Evolutionary conservation across 345 rosid genomes (phyloP).

Genomic region (Brassica rapa): DNA sequence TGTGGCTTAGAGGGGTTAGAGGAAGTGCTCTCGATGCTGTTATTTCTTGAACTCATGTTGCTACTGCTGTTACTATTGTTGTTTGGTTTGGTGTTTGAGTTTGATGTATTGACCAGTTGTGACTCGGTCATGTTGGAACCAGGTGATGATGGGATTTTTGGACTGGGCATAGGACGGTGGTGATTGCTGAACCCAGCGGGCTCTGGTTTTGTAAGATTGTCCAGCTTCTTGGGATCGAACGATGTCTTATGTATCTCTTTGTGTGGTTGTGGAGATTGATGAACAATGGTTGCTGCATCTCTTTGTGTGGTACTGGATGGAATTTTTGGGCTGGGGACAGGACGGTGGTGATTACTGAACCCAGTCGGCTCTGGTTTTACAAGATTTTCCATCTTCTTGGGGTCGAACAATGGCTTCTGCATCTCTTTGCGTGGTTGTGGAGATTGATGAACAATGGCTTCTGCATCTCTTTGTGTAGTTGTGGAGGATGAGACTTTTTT

Average conservation of each 20-base stretch:
- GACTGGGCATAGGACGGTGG: constrained; percentile 31
- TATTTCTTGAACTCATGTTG: constrained; percentile 46
- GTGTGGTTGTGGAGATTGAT: constrained; percentile 37
- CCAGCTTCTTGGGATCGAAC: constrained; percentile 51
- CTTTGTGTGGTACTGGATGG: constrained; percentile 12
- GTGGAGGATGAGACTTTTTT: background rate
- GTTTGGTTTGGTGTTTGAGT: constrained; percentile 17
- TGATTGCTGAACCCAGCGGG: constrained; percentile 30
- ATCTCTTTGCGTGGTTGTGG: constrained; percentile 44
- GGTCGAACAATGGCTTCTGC: constrained; percentile 41
- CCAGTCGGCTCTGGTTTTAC: constrained; percentile 35
- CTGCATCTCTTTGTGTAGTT: background rate
- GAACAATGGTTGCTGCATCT: constrained; percentile 11
- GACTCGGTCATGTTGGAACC: constrained; percentile 32
- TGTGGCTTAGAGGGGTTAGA: constrained; percentile 69
- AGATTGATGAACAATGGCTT: constrained; percentile 11
- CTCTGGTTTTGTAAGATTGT: constrained; percentile 41
- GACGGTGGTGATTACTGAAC: constrained; percentile 33
- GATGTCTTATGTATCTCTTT: constrained; percentile 43
- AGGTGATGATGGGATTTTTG: constrained; percentile 1
- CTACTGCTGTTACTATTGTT: constrained; percentile 24
- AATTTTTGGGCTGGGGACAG: constrained; percentile 36
- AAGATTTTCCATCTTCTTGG: constrained; percentile 49
- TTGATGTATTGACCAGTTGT: constrained; percentile 23
- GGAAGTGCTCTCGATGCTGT: constrained; percentile 71